Evolutionary conservation across 2,329 filamentous ascomycete genomes (phyloP).

Genomic region (Lachnellula suecica): DNA sequence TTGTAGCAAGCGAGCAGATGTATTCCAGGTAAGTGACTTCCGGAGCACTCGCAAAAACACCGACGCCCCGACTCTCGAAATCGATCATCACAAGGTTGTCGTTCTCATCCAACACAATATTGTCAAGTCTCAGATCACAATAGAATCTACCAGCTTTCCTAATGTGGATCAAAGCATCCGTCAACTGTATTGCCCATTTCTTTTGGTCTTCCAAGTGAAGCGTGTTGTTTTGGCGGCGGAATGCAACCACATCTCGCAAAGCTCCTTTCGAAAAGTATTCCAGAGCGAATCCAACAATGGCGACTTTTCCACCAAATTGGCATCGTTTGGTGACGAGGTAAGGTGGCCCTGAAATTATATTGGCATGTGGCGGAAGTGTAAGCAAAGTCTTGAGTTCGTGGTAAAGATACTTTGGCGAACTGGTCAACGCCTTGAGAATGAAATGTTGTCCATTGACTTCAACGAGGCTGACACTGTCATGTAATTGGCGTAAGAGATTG

Average conservation of each 20-base stretch:
- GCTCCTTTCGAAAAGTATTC: slow-evolving; percentile 54
- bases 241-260: slow-evolving; percentile 54
- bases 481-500: slow-evolving; percentile 51
- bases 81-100: slow-evolving; percentile 50
- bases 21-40: slow-evolving; percentile 61
- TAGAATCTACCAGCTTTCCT: not conserved
- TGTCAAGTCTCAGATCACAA: slow-evolving; percentile 8
- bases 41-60: slow-evolving; percentile 60
- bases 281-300: slow-evolving; percentile 56
- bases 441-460: slow-evolving; percentile 36
- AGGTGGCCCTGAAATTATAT: slow-evolving; percentile 50
- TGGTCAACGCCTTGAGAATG: slow-evolving; percentile 59
- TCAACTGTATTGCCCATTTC: slow-evolving; percentile 4
- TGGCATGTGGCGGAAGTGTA: slow-evolving; percentile 48
- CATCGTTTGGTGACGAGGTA: slow-evolving; percentile 56
- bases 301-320: slow-evolving; percentile 54
- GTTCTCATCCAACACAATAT: slow-evolving; percentile 1
- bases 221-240: slow-evolving; percentile 20
- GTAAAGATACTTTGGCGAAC: slow-evolving; percentile 59
- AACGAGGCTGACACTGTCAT: slow-evolving; percentile 60
- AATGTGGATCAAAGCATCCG: slow-evolving; percentile 6
- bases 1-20: slow-evolving; percentile 27
- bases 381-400: slow-evolving; percentile 59
- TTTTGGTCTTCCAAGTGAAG: slow-evolving; percentile 32
- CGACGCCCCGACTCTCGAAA: slow-evolving; percentile 62